A percentile compares a stretch with the other conserved stretches of the same genome.
Evolutionary conservation across 2,329 filamentous ascomycete genomes (phyloP).

Genomic region (Cryphonectria radicalis): DNA sequence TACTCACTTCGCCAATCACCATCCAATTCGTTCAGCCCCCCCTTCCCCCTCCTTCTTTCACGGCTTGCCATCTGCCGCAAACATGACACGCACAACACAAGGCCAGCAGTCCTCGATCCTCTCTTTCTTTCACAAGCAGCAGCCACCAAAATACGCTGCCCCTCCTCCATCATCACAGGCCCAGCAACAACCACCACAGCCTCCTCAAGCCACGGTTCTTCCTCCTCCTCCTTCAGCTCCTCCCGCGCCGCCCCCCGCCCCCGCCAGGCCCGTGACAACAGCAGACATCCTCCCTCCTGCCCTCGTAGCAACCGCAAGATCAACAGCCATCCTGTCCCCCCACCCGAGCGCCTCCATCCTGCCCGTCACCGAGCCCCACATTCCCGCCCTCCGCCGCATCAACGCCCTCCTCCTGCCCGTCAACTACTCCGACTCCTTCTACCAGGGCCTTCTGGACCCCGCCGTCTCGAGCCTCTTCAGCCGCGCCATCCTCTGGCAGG

Average conservation of each 20-base stretch:
- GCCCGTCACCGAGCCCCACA: slow-evolving; percentile 53
- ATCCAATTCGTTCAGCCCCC: not conserved
- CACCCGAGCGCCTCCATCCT: slow-evolving; percentile 57
- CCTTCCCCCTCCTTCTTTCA: not conserved
- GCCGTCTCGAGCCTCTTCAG: slow-evolving; percentile 57
- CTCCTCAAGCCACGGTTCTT: slow-evolving; percentile 31
- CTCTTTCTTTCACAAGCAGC: slow-evolving; percentile 59
- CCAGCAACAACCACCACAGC: slow-evolving; percentile 33
- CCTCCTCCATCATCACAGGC: slow-evolving; percentile 41
- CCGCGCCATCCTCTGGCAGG: slow-evolving; percentile 62
- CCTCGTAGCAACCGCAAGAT: slow-evolving; percentile 31
- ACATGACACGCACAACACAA: slow-evolving; percentile 4
- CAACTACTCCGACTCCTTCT: slow-evolving; percentile 67
- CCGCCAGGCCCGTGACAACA: slow-evolving; percentile 27
- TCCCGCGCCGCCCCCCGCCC: slow-evolving; percentile 28
- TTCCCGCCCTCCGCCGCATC: slow-evolving; percentile 65
- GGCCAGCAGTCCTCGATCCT: slow-evolving; percentile 56
- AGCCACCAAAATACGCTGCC: slow-evolving; percentile 50
- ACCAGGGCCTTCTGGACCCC: slow-evolving; percentile 57
- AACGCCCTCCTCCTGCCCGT: slow-evolving; percentile 68
- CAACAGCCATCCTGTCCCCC: slow-evolving; percentile 39
- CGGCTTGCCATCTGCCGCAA: not conserved
- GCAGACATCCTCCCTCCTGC: slow-evolving; percentile 33
- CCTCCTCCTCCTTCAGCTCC: slow-evolving; percentile 29
- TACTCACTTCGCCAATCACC: not conserved